These are phyloP conservation scores for Cyclotella kingstonii DNA, from an alignment of 108 stramenopile species.

Conservation along the genomic window DNA sequence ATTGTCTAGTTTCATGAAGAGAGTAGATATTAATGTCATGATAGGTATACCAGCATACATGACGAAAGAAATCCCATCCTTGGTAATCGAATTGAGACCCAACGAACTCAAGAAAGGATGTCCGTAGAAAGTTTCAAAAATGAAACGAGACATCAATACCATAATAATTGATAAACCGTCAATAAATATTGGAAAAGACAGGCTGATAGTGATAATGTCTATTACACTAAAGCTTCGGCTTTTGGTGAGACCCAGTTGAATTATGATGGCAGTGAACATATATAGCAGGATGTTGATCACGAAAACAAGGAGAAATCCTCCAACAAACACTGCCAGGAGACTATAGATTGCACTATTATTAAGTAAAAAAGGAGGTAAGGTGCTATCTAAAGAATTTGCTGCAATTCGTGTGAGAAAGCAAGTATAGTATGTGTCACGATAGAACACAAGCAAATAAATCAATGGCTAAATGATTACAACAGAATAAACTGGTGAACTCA, in stretches of 20 bases:
- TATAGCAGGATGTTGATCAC: slow-evolving; percentile 30
- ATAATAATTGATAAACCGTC: slow-evolving; percentile 28
- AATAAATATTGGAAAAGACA: slow-evolving; percentile 33
- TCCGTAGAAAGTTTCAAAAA: slow-evolving; percentile 36
- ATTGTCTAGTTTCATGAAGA: slow-evolving; percentile 13
- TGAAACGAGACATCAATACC: slow-evolving; percentile 32
- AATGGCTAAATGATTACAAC: background rate
- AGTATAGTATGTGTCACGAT: background rate
- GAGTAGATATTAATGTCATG: slow-evolving; percentile 21
- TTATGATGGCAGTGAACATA: slow-evolving; percentile 36
- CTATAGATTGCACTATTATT: slow-evolving; percentile 31
- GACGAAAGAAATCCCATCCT: slow-evolving; percentile 41
- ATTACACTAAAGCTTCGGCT: background rate
- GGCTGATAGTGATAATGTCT: slow-evolving; percentile 8
- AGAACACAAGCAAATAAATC: background rate
- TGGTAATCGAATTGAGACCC: slow-evolving; percentile 28
- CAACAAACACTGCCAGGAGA: slow-evolving; percentile 34
- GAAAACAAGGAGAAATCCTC: slow-evolving; percentile 39
- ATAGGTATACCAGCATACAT: slow-evolving; percentile 38
- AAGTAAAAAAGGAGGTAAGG: no score
- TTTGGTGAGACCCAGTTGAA: slow-evolving; percentile 17
- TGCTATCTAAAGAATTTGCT: no score
- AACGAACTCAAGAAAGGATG: slow-evolving; percentile 37
- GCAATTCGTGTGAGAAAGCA: no score
- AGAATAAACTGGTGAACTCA: background rate